A percentile compares a stretch with the other conserved stretches of the same genome.
Evolutionary conservation across 106 monocot species (phyloP).

Genomic region (Dioscorea dumetorum): DNA sequence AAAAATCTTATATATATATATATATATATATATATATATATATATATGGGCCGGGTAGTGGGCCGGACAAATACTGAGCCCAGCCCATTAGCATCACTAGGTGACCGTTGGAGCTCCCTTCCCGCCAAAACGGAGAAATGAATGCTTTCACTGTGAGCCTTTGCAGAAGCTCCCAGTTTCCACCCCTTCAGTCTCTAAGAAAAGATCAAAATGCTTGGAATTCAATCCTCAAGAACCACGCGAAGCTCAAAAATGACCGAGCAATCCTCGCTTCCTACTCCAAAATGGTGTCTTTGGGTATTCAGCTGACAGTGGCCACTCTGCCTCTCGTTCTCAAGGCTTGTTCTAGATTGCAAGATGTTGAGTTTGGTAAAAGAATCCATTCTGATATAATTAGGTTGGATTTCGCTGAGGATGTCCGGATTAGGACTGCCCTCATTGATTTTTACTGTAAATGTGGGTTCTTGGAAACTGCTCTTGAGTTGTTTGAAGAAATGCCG

Average conservation of each 20-base stretch:
- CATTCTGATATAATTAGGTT: slow-evolving; percentile 4
- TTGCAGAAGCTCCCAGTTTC: not conserved
- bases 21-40: no score
- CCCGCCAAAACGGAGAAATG: no score
- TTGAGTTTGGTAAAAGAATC: slow-evolving; percentile 11
- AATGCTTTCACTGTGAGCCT: no score
- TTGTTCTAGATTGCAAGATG: slow-evolving; percentile 15
- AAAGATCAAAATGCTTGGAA: not conserved
- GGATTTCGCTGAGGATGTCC: slow-evolving; percentile 3
- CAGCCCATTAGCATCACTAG: no score
- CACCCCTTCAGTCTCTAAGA: not conserved
- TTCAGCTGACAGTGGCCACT: not conserved
- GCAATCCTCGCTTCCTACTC: slow-evolving; percentile 20
- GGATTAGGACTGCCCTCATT: slow-evolving; percentile 16
- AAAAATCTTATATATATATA: no score
- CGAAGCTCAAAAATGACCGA: slow-evolving; percentile 22
- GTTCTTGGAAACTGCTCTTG: slow-evolving; percentile 1
- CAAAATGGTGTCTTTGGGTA: slow-evolving; percentile 8
- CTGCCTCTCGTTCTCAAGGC: slow-evolving; percentile 27
- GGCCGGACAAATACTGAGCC: no score
- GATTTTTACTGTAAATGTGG: slow-evolving; percentile 29
- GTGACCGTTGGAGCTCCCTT: no score
- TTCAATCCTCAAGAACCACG: slow-evolving; percentile 10
- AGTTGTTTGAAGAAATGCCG: slow-evolving; percentile 11
- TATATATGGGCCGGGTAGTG: no score